Conservation (phyloP, 805 yeast genomes). For the Wickerhamomyces alni region DNA sequence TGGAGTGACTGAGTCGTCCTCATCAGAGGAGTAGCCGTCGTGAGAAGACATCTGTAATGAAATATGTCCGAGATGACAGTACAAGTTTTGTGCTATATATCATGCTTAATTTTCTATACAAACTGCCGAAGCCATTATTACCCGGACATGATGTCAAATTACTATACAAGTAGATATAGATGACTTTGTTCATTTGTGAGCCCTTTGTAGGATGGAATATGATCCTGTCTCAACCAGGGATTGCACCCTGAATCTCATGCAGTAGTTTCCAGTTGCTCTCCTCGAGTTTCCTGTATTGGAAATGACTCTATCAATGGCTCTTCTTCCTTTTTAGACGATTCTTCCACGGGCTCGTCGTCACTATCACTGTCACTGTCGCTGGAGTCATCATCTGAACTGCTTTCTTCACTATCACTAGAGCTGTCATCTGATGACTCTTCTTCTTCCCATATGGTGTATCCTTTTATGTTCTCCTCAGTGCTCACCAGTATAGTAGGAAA, state of each 20-base stretch:
- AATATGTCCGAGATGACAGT: too few relatives aligned
- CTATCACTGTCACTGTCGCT: conserved; percentile 13
- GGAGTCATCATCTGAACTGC: conserved; percentile 11
- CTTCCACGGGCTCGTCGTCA: conserved; percentile 18
- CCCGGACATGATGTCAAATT: too few relatives aligned
- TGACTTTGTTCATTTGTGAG: too few relatives aligned
- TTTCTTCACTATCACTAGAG: background rate
- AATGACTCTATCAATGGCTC: too few relatives aligned
- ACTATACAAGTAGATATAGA: too few relatives aligned
- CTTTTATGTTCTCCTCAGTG: conserved; percentile 21
- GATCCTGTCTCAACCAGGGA: too few relatives aligned
- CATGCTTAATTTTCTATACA: too few relatives aligned
- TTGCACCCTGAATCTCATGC: too few relatives aligned
- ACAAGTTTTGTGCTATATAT: background rate
- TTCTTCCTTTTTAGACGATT: conserved; percentile 9
- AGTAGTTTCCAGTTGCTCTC: too few relatives aligned
- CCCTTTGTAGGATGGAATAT: too few relatives aligned
- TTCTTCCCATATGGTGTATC: conserved; percentile 21
- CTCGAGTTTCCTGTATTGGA: too few relatives aligned
- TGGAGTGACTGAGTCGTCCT: conserved; percentile 28
- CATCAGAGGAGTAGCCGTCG: conserved; percentile 47
- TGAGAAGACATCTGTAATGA: conserved; percentile 1
- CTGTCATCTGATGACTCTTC: conserved; percentile 8
- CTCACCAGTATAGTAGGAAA: conserved; percentile 64
- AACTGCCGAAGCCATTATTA: too few relatives aligned